phyloP scores from a whole-genome alignment of 192 early-diverging fungal species.

The Pilaira anomala region DNA sequence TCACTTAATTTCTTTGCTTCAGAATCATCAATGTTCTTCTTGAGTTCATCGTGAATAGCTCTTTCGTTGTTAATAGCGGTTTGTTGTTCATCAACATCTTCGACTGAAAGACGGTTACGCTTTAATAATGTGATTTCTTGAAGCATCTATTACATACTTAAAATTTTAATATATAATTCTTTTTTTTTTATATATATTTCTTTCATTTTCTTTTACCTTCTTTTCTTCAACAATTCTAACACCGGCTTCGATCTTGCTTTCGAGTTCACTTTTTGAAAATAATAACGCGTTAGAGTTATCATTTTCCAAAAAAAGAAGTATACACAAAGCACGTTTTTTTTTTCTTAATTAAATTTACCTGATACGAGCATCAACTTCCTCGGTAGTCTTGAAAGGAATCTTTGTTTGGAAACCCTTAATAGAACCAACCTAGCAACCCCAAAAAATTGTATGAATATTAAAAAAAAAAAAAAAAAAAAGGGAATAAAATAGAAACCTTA shows the following conservation, averaged over 20 bases:
- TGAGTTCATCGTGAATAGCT: constrained; percentile 61
- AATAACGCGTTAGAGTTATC: too few species aligned
- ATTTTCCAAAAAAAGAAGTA: not conserved
- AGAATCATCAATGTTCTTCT: constrained; percentile 62
- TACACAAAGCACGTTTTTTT: not conserved
- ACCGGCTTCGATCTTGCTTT: constrained; percentile 77
- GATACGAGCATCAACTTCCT: constrained; percentile 77
- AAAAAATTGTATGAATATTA: not conserved
- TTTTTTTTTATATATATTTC: too few species aligned
- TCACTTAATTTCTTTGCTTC: constrained; percentile 62
- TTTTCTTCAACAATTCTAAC: constrained; percentile 87
- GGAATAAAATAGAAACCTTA: constrained; percentile 18
- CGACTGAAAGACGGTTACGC: constrained; percentile 68
- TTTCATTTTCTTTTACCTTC: constrained; percentile 2
- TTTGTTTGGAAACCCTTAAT: constrained; percentile 70
- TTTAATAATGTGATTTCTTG: constrained; percentile 79
- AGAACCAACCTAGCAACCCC: constrained; percentile 6
- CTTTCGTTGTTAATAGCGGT: constrained; percentile 53
- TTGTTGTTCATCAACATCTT: constrained; percentile 56
- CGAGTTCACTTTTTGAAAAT: constrained; percentile 52
- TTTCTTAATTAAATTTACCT: constrained; percentile 39
- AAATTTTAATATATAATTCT: too few species aligned
- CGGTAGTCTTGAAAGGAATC: constrained; percentile 74
- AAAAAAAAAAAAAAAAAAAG: too few species aligned
- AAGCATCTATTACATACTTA: constrained; percentile 50